Evolutionary conservation across 306 rosid genomes (phyloP).

Genomic region (Sindora glabra): DNA sequence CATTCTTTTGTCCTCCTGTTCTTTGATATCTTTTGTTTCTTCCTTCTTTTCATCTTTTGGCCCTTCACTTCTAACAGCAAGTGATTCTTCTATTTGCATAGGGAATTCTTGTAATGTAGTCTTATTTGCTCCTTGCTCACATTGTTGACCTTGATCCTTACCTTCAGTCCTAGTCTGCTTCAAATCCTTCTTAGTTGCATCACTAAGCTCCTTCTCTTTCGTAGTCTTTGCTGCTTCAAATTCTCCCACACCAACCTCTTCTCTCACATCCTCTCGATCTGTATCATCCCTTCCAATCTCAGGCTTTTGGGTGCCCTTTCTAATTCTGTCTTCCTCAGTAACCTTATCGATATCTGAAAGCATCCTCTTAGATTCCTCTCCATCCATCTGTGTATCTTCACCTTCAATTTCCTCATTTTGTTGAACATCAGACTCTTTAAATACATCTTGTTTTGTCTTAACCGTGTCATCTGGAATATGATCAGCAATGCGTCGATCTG

Average conservation of each 20-base stretch:
- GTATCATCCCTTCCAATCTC: background rate
- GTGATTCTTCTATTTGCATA: background rate
- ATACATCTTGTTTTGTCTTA: too few species aligned
- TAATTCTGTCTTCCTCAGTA: background rate
- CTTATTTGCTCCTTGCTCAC: background rate
- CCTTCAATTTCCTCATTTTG: background rate
- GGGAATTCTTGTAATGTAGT: background rate
- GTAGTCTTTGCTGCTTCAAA: too few species aligned
- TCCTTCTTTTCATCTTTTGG: background rate
- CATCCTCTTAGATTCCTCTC: conserved; percentile 2
- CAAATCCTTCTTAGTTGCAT: too few species aligned
- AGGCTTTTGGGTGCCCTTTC: conserved; percentile 1
- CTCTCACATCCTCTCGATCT: too few species aligned
- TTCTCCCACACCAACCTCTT: too few species aligned
- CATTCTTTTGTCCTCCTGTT: background rate
- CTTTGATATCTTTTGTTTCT: background rate
- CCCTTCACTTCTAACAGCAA: background rate
- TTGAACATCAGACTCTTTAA: too few species aligned
- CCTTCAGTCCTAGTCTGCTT: background rate
- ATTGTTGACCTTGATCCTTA: background rate
- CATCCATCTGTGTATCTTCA: background rate
- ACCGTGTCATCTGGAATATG: too few species aligned
- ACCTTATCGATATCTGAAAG: background rate
- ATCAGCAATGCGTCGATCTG: too few species aligned
- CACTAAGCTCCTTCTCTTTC: too few species aligned